Evolutionary conservation across 768 basidiomycete species (phyloP).

Genomic region (Lactifluus pinguis): DNA sequence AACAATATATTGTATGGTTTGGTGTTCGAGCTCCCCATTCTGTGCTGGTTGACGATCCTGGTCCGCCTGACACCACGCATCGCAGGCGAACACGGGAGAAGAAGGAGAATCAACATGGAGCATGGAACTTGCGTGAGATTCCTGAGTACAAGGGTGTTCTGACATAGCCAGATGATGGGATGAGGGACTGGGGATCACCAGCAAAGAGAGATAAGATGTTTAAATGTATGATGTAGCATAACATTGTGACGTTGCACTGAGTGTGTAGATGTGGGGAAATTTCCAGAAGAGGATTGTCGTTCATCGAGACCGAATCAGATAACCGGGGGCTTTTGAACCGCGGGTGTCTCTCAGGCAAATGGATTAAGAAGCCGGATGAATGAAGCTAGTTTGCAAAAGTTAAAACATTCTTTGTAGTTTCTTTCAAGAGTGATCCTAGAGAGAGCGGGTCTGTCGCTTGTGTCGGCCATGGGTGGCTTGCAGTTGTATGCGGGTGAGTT

Average conservation of each 20-base stretch:
- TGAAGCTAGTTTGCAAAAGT: too few relatives aligned
- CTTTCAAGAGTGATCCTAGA: too few relatives aligned
- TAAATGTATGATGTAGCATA: background rate
- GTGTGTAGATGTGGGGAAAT: background rate
- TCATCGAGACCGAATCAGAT: background rate
- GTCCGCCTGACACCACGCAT: background rate
- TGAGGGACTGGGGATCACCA: background rate
- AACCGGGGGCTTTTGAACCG: background rate
- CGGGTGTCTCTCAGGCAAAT: background rate
- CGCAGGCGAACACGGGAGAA: background rate
- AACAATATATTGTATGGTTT: background rate
- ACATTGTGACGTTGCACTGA: background rate
- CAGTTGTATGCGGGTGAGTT: too few relatives aligned
- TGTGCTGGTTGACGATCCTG: background rate
- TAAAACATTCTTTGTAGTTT: too few relatives aligned
- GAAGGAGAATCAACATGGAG: background rate
- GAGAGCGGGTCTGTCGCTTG: too few relatives aligned
- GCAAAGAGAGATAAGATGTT: background rate
- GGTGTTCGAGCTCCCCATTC: background rate
- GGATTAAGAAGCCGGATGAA: too few relatives aligned
- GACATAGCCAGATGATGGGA: background rate
- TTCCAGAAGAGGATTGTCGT: background rate
- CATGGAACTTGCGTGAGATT: background rate
- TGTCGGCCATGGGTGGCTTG: too few relatives aligned
- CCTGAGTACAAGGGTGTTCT: background rate